Evolutionary conservation across 306 rosid species (phyloP).

Genomic region (Pterocarpus santalinus): DNA sequence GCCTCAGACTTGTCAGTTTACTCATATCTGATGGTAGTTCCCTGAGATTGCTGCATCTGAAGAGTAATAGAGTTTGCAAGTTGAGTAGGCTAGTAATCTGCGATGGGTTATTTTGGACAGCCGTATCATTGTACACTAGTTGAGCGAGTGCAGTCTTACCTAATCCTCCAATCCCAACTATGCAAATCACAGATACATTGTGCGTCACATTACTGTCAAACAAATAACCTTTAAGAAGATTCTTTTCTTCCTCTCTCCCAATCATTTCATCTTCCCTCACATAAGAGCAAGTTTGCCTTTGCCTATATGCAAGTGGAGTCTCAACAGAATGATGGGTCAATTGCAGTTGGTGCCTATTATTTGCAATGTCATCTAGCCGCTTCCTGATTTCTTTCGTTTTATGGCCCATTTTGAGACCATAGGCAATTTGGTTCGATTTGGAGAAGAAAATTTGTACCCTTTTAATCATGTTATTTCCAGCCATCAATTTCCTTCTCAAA

Average conservation of each 20-base stretch:
- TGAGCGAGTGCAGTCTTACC: constrained; percentile 63
- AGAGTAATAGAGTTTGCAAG: constrained; percentile 42
- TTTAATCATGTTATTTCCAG: background rate
- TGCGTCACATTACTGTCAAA: background rate
- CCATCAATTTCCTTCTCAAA: constrained; percentile 21
- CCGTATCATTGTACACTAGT: constrained; percentile 32
- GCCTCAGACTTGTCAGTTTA: constrained; percentile 32
- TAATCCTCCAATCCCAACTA: constrained; percentile 59
- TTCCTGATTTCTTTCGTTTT: constrained; percentile 40
- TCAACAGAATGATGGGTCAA: background rate
- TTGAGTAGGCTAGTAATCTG: constrained; percentile 15
- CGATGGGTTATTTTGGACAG: background rate
- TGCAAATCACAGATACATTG: constrained; percentile 43
- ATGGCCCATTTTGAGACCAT: constrained; percentile 38
- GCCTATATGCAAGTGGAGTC: background rate
- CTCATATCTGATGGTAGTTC: constrained; percentile 40
- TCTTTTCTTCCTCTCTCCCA: constrained; percentile 48
- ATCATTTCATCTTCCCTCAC: constrained; percentile 44
- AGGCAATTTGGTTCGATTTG: constrained; percentile 14
- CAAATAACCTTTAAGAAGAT: background rate
- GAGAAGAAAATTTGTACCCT: constrained; percentile 37
- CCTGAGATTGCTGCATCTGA: background rate
- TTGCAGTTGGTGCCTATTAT: constrained; percentile 17
- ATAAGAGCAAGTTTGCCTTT: constrained; percentile 50
- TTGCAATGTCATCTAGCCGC: constrained; percentile 47